These are phyloP conservation scores for Pyracantha coccinea DNA, from an alignment of 331 rosid species.

Conservation along the genomic window DNA sequence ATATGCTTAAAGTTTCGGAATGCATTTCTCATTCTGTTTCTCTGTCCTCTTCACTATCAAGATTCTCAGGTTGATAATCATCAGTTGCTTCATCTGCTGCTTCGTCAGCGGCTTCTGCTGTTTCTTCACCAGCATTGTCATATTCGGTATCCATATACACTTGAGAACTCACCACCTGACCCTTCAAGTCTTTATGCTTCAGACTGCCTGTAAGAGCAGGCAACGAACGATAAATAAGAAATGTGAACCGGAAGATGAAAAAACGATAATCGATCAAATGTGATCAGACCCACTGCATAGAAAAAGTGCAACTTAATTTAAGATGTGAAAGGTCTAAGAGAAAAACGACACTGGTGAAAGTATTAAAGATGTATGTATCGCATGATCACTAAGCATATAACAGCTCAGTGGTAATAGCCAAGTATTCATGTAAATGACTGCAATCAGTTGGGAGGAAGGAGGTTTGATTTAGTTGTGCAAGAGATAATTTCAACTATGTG, in stretches of 20 bases:
- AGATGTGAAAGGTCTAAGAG: not conserved
- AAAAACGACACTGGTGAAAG: not conserved
- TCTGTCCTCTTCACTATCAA: constrained; percentile 19
- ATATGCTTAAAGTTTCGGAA: not conserved
- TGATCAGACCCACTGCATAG: not conserved
- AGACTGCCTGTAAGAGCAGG: constrained; percentile 22
- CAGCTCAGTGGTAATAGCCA: not conserved
- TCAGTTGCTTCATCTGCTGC: not conserved
- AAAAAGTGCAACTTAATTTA: not conserved
- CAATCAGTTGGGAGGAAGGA: not conserved
- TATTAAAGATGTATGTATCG: not conserved
- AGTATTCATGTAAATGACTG: not conserved
- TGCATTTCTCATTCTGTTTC: constrained; percentile 7
- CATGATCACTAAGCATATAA: not conserved
- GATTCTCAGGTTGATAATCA: constrained; percentile 11
- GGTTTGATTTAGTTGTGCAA: not conserved
- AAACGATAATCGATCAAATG: not conserved
- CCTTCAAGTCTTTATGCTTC: constrained; percentile 35
- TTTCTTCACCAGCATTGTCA: constrained; percentile 8
- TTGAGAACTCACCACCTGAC: constrained; percentile 36
- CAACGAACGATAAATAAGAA: not conserved
- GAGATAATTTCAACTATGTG: not conserved
- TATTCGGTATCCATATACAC: constrained; percentile 15
- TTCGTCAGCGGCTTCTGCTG: constrained; percentile 8
- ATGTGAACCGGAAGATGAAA: not conserved